Evolutionary conservation across 352 stramenopile genomes (phyloP), one percentile per base, ranked within the genome.

Genomic region (Pythium grandisporangium): DNA sequence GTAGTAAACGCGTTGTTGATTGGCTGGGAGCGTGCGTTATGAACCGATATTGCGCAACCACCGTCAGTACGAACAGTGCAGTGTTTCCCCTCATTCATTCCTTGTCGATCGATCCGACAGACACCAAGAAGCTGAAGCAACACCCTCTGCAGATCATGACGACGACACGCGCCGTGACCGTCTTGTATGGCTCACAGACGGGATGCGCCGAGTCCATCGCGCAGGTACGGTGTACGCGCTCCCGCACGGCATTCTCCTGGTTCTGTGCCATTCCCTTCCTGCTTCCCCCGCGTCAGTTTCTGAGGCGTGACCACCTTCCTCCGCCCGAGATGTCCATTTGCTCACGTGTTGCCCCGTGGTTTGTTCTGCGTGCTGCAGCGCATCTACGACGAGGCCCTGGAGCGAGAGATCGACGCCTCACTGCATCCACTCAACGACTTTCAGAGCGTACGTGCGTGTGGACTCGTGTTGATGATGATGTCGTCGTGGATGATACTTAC

Each of bases 151-250:
- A 27, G 27, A 27, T 14, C 22, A 5, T 23, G 22, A 44, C 39
- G 20, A 51, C 48, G 43, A 19, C 56, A 37, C 49, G 27, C 35
- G 45, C 63, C 41, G 57, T 83, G 38, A 55, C 55, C 34, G 62
- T 93, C 35, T 78, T 88, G 53, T 95, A 85, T 58, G 84, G 77
- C 25, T 94, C 79, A 30, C 77, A 95, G 63, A 95, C 84, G n/a
- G 84, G 84, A 12, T 88, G 79, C 43, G 74, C 79, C 32, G 66
- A 92, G 60, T 87, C 67, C 37, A 95, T 95, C 48, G 79, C 79
- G 16, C 67, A 88, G 69, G 81, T 87, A 32, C 13, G 33, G 6
- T 26, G 27, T 21, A 20, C 12, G 35, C 14, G 29, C 22, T 46
- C 19, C 37, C 22, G n/a, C 25, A 10, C 26, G 10, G 17, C 26